Base-by-base conservation (phyloP, 805 yeast genomes). In the Zygosaccharomyces bailii region DNA sequence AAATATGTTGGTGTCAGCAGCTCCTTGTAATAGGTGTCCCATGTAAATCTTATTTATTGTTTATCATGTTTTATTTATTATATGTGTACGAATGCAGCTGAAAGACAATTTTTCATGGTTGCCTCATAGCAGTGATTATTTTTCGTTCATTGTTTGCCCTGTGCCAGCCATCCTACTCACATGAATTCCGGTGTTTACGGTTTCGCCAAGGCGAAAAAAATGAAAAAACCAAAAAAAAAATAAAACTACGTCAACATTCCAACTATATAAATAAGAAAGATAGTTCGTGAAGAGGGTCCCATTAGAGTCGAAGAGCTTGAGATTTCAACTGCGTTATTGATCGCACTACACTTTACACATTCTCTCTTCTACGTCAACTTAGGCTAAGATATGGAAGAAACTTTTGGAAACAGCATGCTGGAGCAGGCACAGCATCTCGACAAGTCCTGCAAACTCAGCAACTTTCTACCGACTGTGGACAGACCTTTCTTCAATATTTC, bases 401-500 rank as follows among this genome's bases (percentile, higher is more conserved):
- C 32, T 10, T 17, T 37, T 14, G 40, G 17, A 24, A 25, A 20
- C 18, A 21, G 10, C n/a, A n/a, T 37, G 24, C n/a, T 37, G n/a
- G 40, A 24, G 11, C 40, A 37, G 4, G 40, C 21, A 16, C 40
- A 37, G 11, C 20, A 14, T 16, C 40, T 37, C 16, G 33, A 17
- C 30, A 17, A 25, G 6, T 17, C 40, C 11, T 16, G 31, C 10
- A 6, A 25, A 24, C 17, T 37, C 11, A 37, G 32, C 23, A 40
- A 48, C 25, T 48, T 37, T 41, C 42, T 38, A 4, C 69, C 69
- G 21, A 63, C 61, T 14, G 11, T 64, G 29, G 65, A 65, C 14
- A 61, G 62, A 42, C 66, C 67, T 21, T 64, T 65, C 38, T 65
- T 65, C 48, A 65, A 65, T 39, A 54, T 63, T 17, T 62, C 56